These are phyloP conservation scores for Phaeotremella fagi DNA, from an alignment of 768 basidiomycete genomes.

Conservation along the genomic window DNA sequence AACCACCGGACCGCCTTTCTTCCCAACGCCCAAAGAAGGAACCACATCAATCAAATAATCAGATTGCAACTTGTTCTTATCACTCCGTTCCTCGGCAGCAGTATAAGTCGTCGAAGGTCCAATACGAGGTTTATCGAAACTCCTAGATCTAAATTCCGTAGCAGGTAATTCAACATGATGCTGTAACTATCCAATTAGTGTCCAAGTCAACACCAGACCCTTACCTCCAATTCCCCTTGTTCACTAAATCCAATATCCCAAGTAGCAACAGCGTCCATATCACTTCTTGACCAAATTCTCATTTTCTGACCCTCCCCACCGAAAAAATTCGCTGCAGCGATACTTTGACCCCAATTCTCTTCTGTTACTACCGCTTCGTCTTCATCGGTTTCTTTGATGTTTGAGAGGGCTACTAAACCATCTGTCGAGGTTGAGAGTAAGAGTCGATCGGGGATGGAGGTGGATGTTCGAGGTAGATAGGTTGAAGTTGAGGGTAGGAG, in stretches of 20 bases:
- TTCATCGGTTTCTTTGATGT: constrained; percentile 65
- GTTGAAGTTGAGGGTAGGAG: constrained; percentile 51
- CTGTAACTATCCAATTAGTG: constrained; percentile 19
- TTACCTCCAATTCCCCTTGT: constrained; percentile 39
- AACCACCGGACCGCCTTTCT: constrained; percentile 31
- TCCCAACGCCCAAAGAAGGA: constrained; percentile 38
- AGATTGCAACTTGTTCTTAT: constrained; percentile 19
- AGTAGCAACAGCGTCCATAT: constrained; percentile 88
- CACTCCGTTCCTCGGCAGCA: constrained; percentile 31
- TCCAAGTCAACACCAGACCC: background rate
- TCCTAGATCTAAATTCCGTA: constrained; percentile 32
- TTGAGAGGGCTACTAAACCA: constrained; percentile 61
- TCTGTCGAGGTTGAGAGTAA: constrained; percentile 81
- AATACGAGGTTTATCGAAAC: constrained; percentile 14
- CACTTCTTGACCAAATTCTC: constrained; percentile 73
- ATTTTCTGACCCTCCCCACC: constrained; percentile 7
- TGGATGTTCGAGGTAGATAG: constrained; percentile 17
- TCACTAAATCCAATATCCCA: constrained; percentile 57
- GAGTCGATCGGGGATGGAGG: constrained; percentile 49
- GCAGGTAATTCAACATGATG: constrained; percentile 27
- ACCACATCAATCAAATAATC: constrained; percentile 44
- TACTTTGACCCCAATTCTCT: constrained; percentile 78
- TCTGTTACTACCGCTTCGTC: constrained; percentile 77
- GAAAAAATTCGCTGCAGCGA: constrained; percentile 54
- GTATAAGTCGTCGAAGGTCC: constrained; percentile 23